Base-by-base conservation (phyloP, 2,329 filamentous ascomycete genomes). In the Dactylella cylindrospora region DNA sequence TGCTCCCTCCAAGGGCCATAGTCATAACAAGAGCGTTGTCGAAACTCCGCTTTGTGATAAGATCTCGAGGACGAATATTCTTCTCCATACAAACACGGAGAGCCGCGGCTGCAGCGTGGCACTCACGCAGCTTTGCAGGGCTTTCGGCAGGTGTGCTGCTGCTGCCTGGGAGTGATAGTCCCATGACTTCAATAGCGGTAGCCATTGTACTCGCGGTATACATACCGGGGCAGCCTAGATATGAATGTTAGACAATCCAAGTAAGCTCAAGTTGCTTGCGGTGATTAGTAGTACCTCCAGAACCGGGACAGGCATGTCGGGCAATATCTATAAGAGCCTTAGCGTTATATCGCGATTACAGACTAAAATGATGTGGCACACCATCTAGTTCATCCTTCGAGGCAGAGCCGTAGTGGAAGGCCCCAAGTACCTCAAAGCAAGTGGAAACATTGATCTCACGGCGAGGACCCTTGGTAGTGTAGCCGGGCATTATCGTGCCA, bases 181-280 rank as follows among this genome's bases (percentile, higher is more conserved):
- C 90, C 79, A 95, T 89, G 33, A 87, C 88, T 76, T 95, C 89
- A 66, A 95, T 89, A 10, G 87, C 88, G 0, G 87, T 91, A 3
- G 88, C 87, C 88, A 95, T 91, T 19, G 89, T 95, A 74, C 95
- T 95, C 66, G 90, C 90, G 0, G 90, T 95, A 75, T 90, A 95
- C 90, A 95, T 95, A 13, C 90, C 89, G 39, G 88, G 88, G 66
- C 89, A 95, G 0, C 88, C 90, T 64, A 12, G n/a, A n/a, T n/a
- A n/a, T n/a, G n/a, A n/a, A n/a, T n/a, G n/a, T n/a, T n/a, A n/a
- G n/a, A 3, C 25, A 29, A 33, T 25, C 9, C n/a, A 3, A 15
- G 25, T 55, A 35, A 52, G 40, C 6, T 31, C n/a, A 12, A 26
- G 7, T 28, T 7, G 5, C 32, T 19, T 12, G 8, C 1, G 3